Base-by-base conservation (phyloP, 257 asterid genomes). In the Nicotiana attenuata region DNA sequence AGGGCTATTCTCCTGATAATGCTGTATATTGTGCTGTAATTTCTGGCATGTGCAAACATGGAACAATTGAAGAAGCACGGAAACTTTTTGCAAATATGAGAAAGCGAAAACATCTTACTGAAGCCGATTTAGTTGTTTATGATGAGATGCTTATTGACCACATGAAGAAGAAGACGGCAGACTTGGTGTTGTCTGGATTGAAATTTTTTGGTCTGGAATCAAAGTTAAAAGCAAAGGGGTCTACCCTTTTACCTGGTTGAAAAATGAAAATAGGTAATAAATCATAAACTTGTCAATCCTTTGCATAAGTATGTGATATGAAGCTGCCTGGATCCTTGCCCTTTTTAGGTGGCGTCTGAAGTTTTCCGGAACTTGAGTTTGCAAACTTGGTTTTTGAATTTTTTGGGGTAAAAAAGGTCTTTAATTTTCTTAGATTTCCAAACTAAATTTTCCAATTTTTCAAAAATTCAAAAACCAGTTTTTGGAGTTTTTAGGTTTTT, bases 101-200 rank as follows among this genome's bases (percentile, higher is more conserved):
- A 85, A 92, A 87, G 66, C 87, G 86, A n/a, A 83, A 81, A 20
- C 84, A 83, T 81, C 82, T 94, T 3, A 87, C 88, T 17, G 99
- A 94, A 89, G 95, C 95, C 52, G 94, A 94, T 85, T 89, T 85
- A 47, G 88, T 91, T 60, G 91, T 80, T 22, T 92, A 88, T 66
- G 97, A 96, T 87, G 99, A 96, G 88, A 88, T 94, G 84, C 93
- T 94, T 76, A 65, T 89, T 73, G 97, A 93, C 76, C 94, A 96
- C 84, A 93, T 91, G 99, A 92, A 96, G 85, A 90, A 89, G 93
- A 91, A 90, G 22, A 88, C 98, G 28, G 97, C 97, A 19, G 97
- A 91, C 82, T 82, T 94, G 89, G 89, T 96, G 77, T 66, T 94
- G 85, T 92, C 92, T 82, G 97, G 99, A 52, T 81, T 94, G 76